A percentile compares a stretch with the other conserved stretches of the same genome.
Conservation (phyloP, 2,329 filamentous ascomycete genomes). For the Pseudocercospora musae region DNA sequence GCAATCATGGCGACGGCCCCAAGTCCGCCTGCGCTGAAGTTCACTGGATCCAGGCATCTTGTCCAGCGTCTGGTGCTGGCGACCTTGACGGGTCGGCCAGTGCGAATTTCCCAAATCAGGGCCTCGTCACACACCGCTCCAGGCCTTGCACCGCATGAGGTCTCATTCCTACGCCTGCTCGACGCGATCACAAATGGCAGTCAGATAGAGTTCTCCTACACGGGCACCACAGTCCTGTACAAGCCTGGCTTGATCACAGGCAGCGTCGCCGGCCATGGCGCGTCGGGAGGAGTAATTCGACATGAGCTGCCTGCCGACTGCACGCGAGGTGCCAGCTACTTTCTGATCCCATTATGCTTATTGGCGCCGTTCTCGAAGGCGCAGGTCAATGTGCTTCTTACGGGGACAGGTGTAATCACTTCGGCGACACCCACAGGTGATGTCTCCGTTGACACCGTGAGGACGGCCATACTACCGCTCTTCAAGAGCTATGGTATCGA, state of each 20-base stretch:
- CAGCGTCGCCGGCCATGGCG: constrained; percentile 70
- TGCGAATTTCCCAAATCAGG: constrained; percentile 93
- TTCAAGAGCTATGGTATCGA: constrained; percentile 89
- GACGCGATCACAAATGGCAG: constrained; percentile 94
- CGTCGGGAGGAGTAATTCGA: constrained; percentile 70
- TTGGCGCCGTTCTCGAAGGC: constrained; percentile 91
- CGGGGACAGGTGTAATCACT: constrained; percentile 89
- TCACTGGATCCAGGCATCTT: constrained; percentile 81
- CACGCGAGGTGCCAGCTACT: constrained; percentile 82
- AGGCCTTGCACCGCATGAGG: constrained; percentile 85
- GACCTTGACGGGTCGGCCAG: constrained; percentile 81
- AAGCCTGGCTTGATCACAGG: constrained; percentile 90
- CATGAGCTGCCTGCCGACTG: constrained; percentile 77
- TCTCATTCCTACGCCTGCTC: constrained; percentile 91
- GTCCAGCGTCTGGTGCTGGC: constrained; percentile 81
- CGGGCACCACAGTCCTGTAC: constrained; percentile 88
- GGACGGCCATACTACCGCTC: constrained; percentile 85
- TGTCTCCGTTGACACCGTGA: constrained; percentile 86
- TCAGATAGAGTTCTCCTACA: constrained; percentile 92
- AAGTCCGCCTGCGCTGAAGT: constrained; percentile 40
- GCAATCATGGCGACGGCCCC: constrained; percentile 29
- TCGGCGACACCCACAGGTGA: constrained; percentile 79
- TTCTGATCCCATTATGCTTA: constrained; percentile 82
- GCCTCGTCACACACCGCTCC: constrained; percentile 80
- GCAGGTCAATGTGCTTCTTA: constrained; percentile 84